Evolutionary conservation across 352 stramenopile genomes (phyloP), one percentile per base, ranked within the genome.

Genomic region (Globisporangium parvum): DNA sequence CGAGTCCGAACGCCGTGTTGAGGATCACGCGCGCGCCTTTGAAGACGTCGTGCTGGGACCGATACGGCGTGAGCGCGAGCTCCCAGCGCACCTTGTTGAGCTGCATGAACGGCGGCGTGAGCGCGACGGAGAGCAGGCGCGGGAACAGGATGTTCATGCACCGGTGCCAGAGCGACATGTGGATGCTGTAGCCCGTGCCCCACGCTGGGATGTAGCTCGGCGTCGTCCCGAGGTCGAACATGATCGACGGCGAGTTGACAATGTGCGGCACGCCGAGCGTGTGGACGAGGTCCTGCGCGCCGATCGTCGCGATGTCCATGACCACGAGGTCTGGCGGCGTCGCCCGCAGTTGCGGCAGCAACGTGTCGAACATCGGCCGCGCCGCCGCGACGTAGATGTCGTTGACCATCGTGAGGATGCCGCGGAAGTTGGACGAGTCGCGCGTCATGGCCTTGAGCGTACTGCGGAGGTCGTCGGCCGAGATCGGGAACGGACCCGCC

Each of bases 61-160:
- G 66, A 55, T 87, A 93, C 0, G 81, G 76, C 53, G 70, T 63
- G 45, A 96, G 68, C 1, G 81, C 63, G 39, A 93, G 67, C 56
- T 93, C 81, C 59, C 80, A 91, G 3, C 82, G 73, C 59, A 91
- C 71, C 67, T 94, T 88, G 73, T 95, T 95, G 49, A 93, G 59
- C 62, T 92, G 77, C 77, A 93, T 90, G 68, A 94, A 96, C 33
- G 85, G 81, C 42, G 86, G 84, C n/a, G 86, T 96, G 59, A 96
- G 70, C 21, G 85, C 86, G 24, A 93, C 80, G 0, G 82, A 91
- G 26, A 96, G 60, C 41, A 94, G 63, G 6, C 82, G 65, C n/a
- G 86, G 86, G 55, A 93, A 96, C n/a, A 96, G 47, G 53, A 93
- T 78, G 63, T 96, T 96, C 69, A 96, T 88, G 60, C 84, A 96